Base-by-base conservation (phyloP, 495 filamentous ascomycete genomes). In the Amniculicola lignicola region DNA sequence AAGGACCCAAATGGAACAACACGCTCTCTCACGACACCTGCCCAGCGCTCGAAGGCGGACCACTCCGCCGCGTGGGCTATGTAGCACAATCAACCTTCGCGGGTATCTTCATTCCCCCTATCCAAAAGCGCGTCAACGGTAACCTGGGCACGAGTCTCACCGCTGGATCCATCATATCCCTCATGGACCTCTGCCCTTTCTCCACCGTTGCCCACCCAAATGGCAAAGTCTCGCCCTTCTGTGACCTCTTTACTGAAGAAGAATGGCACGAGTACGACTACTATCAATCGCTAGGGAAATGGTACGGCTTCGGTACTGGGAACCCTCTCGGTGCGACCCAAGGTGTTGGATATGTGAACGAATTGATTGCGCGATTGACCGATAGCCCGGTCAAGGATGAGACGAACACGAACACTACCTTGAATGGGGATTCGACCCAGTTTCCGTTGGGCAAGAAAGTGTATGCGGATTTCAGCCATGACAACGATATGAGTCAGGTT, bases 161-260 rank as follows among this genome's bases (percentile, higher is more conserved):
- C 0, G 55, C 68, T 6, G 36, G 68, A n/a, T 79, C 90, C 10
- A 77, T 82, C 5, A 74, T 88, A 59, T 73, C 73, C 23, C 67
- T 95, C 14, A 92, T 95, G 87, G 90, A 94, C 63, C 71, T 95
- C 31, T 95, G 90, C 66, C 80, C 89, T 0, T 95, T 89, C 66
- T 77, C 84, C 52, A 90, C 87, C 0, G 80, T 94, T 5, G 80
- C 86, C 7, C 65, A 70, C 12, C 55, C 28, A 62, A 71, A 23
- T 27, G 73, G 57, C 54, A 71, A 61, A 0, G 27, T 75, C 6
- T 88, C 86, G 0, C 70, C 70, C 0, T 92, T 94, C 72, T 95
- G 90, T 63, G 47, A 56, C 11, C 74, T 94, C 22, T 94, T 94
- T 73, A 83, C 75, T 0, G 53, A 71, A 22, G 57, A 71, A 1